These are phyloP conservation scores for Pholiota microspora DNA, from an alignment of 768 basidiomycete genomes.

Conservation along the genomic window DNA sequence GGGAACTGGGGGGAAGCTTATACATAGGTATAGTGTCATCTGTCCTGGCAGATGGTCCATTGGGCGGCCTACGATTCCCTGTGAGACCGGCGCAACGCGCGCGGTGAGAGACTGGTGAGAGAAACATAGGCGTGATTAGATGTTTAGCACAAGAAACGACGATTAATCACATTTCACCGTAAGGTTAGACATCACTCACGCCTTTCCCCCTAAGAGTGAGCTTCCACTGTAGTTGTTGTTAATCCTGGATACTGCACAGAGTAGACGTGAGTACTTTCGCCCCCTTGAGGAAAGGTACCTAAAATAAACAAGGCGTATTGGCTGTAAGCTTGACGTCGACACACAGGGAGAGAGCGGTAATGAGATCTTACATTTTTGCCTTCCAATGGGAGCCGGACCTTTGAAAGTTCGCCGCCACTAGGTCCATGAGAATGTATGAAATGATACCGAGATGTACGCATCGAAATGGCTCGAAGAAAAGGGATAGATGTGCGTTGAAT, in stretches of 20 bases:
- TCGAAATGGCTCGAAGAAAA: neutral
- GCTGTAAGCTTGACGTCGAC: neutral
- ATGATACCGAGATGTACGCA: neutral
- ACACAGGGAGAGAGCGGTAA: neutral
- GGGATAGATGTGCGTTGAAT: neutral
- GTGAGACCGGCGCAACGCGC: neutral
- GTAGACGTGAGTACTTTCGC: neutral
- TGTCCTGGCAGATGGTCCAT: neutral
- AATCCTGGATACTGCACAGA: neutral
- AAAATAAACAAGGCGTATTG: neutral
- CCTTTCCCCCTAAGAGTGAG: neutral
- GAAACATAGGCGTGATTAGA: neutral
- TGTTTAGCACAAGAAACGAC: neutral
- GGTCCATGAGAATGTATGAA: neutral
- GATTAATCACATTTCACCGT: neutral
- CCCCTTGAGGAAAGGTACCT: neutral
- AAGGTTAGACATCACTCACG: neutral
- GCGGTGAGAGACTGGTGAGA: neutral
- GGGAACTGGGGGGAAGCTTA: conserved; percentile 9
- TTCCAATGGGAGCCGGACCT: neutral
- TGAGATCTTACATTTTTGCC: neutral
- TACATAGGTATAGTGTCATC: neutral
- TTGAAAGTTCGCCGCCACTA: neutral
- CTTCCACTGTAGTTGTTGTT: neutral
- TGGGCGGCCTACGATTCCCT: neutral